Base-by-base conservation (phyloP, 371 early-diverging fungal species). In the Apophysomyces ossiformis region DNA sequence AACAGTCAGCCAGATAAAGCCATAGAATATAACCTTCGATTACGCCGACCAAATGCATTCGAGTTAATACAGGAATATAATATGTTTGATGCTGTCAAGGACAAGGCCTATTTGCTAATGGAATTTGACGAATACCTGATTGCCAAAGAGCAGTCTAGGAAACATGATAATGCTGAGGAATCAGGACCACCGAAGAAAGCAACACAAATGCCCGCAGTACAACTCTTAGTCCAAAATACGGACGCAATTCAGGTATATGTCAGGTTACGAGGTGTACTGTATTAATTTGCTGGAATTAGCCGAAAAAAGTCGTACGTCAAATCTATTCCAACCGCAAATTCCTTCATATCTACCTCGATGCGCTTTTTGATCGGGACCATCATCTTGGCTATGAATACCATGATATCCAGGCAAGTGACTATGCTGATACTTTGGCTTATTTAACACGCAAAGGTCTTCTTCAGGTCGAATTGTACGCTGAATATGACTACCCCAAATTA, bases 401-500 rank as follows among this genome's bases (percentile, higher is more conserved):
- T 71, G 86, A 93, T 64, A 54, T 88, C 32, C 97, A 96, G 80
- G 85, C 81, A 68, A 57, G 57, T 64, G 44, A 56, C 60, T 61
- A 26, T 21, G 57, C 7, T 15, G 12, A 1, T 35, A 1, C 9
- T 58, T 7, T 58, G 37, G 8, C 37, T 15, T 37, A 41, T 18
- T 13, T 62, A n/a, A 36, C 13, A 63, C 21, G 46, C 32, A 13
- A 57, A 9, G 54, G 46, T 39, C 41, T 35, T 37, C 9, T 47
- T 7, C 64, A 79, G 83, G 89, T 96, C 4, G 95, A 93, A 69
- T 82, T 99, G 21, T 97, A 96, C 75, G 97, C 96, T 21, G 96
- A 94, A 44, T 96, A 87, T 73, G 94, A 94, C 58, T 87, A 89
- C 26, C 72, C 76, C 7, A 85, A 87, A 54, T 76, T 99, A 16